Conservation (phyloP, 371 early-diverging fungal genomes). For the Coemansia sp. region DNA sequence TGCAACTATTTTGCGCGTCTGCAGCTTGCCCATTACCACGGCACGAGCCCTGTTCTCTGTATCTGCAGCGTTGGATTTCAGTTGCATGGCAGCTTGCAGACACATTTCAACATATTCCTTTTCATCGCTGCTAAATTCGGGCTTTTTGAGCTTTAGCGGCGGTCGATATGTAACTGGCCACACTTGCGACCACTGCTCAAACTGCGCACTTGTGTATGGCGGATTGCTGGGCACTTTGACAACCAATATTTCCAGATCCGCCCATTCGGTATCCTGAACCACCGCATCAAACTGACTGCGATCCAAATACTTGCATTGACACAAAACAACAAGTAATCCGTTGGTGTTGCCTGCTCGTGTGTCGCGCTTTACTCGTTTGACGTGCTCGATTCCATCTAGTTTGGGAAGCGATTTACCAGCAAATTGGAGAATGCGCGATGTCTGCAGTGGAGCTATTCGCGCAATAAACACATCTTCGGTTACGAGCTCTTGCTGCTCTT, state of each 20-base stretch:
- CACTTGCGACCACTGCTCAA: constrained; percentile 52
- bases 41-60: constrained; percentile 4
- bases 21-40: constrained; percentile 32
- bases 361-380: constrained; percentile 43
- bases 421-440: constrained; percentile 26
- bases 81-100: not conserved
- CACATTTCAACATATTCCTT: constrained; percentile 11
- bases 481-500: constrained; percentile 33
- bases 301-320: constrained; percentile 24
- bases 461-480: constrained; percentile 34
- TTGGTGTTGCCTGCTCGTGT: not conserved
- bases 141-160: constrained; percentile 16
- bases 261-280: constrained; percentile 24
- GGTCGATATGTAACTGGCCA: constrained; percentile 57
- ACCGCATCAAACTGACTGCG: constrained; percentile 1
- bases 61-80: not conserved
- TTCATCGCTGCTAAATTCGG: constrained; percentile 10
- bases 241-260: not conserved
- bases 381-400: constrained; percentile 42
- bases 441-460: constrained; percentile 12
- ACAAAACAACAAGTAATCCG: constrained; percentile 31
- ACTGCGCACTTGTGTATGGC: constrained; percentile 53
- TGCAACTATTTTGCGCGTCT: constrained; percentile 25
- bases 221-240: constrained; percentile 35
- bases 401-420: constrained; percentile 25